Evolutionary conservation across 805 yeast species (phyloP), one percentile per base, ranked within the genome.

Genomic region (Brettanomyces nanus): DNA sequence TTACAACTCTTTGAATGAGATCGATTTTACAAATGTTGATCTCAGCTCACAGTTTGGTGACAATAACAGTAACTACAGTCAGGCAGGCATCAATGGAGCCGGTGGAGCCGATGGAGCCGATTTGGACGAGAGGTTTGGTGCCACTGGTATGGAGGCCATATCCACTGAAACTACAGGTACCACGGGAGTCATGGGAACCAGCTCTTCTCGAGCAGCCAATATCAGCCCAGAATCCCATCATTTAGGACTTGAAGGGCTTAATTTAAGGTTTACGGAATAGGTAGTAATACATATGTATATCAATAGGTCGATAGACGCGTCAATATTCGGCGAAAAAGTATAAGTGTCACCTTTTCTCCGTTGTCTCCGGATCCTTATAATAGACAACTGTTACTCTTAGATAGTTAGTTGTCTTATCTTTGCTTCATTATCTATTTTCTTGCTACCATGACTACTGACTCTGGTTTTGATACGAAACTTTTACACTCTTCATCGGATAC

Each of bases 11-110:
- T 41, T 59, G 17, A 58, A 60, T 35, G 66, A 61, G 45, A 60
- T 61, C 33, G 66, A 61, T 44, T 61, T 61, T 41, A 61, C 66
- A 6, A 60, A 61, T 41, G 66, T 56, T 28, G 65, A 61, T 45
- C 36, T 59, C 23, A 53, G 47, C 29, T 43, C 55, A 14, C 53
- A 35, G 5, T 33, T 35, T 15, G 45, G 42, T 35, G 40, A 27
- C 20, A 14, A 6, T 19, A 15, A n/a, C 34, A 31, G 26, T 7
- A 31, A 9, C 6, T n/a, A 19, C n/a, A 30, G n/a, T n/a, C n/a
- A n/a, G n/a, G n/a, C n/a, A n/a, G n/a, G 18, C 19, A 30, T 18
- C 33, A 15, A 15, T 18, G 19, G 33, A 15, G 33, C 20, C 19
- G 19, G 17, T 23, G 7, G 7, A 7, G 10, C 26, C 7, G 26